Conservation (phyloP, 371 early-diverging fungal genomes). For the Lichtheimia ornata region DNA sequence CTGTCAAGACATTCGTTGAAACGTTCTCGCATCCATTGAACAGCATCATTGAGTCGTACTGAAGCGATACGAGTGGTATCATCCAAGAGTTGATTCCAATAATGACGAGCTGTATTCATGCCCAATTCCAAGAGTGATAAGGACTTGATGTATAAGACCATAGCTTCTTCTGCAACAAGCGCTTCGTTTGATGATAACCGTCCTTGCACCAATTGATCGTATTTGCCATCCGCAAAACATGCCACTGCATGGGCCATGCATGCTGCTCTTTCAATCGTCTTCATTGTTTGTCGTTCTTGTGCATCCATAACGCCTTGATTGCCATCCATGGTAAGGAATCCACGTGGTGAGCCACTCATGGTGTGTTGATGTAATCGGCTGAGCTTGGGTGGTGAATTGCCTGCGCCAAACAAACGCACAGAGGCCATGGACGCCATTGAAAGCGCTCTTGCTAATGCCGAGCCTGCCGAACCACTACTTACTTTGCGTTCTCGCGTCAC, state of each 20-base stretch:
- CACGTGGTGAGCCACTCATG: slow-evolving; percentile 34
- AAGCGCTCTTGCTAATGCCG: slow-evolving; percentile 62
- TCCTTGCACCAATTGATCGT: slow-evolving; percentile 29
- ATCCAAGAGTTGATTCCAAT: slow-evolving; percentile 61
- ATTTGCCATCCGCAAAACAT: slow-evolving; percentile 64
- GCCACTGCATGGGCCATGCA: slow-evolving; percentile 68
- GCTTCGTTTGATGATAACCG: slow-evolving; percentile 11
- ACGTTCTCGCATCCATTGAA: slow-evolving; percentile 86
- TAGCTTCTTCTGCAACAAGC: slow-evolving; percentile 65
- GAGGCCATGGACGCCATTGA: slow-evolving; percentile 64
- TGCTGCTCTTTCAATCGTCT: slow-evolving; percentile 57
- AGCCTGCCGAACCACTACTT: slow-evolving; percentile 47
- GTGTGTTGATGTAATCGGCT: slow-evolving; percentile 16
- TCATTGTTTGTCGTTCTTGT: slow-evolving; percentile 47
- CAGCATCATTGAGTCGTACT: slow-evolving; percentile 57
- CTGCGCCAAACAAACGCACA: slow-evolving; percentile 58
- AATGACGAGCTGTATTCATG: slow-evolving; percentile 68
- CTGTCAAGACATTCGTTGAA: slow-evolving; percentile 87
- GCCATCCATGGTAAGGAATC: slow-evolving; percentile 27
- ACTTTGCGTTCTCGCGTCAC: slow-evolving; percentile 37
- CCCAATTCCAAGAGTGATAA: slow-evolving; percentile 76
- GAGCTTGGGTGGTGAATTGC: slow-evolving; percentile 51
- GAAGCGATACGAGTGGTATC: slow-evolving; percentile 33
- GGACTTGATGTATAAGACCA: slow-evolving; percentile 75
- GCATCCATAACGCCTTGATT: slow-evolving; percentile 17